Conservation (phyloP, 345 rosid genomes). For the Moricandia moricandioides region DNA sequence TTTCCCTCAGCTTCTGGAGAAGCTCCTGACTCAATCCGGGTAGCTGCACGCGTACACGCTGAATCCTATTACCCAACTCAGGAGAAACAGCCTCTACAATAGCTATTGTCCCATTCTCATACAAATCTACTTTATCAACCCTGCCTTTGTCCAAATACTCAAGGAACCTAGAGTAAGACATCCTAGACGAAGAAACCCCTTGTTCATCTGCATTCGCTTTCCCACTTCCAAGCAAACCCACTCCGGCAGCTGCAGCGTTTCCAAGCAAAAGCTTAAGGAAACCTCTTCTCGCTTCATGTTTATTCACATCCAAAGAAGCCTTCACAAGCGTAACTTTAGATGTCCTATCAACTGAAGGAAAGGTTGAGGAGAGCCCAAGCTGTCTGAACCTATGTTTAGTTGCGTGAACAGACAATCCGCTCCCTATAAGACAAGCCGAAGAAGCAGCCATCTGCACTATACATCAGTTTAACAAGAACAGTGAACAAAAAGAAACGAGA, state of each 20-base stretch:
- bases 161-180: slow-evolving; percentile 93
- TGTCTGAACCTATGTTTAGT: slow-evolving; percentile 37
- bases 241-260: slow-evolving; percentile 52
- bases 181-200: slow-evolving; percentile 95
- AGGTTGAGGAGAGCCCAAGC: slow-evolving; percentile 38
- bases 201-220: slow-evolving; percentile 81
- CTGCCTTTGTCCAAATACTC: slow-evolving; percentile 92
- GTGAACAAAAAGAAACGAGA: background rate
- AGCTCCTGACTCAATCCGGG: slow-evolving; percentile 96
- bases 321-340: slow-evolving; percentile 43
- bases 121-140: slow-evolving; percentile 82
- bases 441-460: slow-evolving; percentile 63
- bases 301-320: slow-evolving; percentile 54
- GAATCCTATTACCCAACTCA: slow-evolving; percentile 88
- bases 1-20: slow-evolving; percentile 91
- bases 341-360: slow-evolving; percentile 31
- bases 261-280: slow-evolving; percentile 68
- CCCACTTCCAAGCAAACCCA: slow-evolving; percentile 59
- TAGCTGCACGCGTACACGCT: slow-evolving; percentile 89
- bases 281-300: slow-evolving; percentile 65
- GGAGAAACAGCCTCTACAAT: slow-evolving; percentile 93
- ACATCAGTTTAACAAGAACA: background rate
- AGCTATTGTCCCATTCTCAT: slow-evolving; percentile 94
- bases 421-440: slow-evolving; percentile 60
- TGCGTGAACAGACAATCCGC: slow-evolving; percentile 41